Evolutionary conservation across 2,329 filamentous ascomycete genomes (phyloP).

Genomic region (Calonectria naviculata): DNA sequence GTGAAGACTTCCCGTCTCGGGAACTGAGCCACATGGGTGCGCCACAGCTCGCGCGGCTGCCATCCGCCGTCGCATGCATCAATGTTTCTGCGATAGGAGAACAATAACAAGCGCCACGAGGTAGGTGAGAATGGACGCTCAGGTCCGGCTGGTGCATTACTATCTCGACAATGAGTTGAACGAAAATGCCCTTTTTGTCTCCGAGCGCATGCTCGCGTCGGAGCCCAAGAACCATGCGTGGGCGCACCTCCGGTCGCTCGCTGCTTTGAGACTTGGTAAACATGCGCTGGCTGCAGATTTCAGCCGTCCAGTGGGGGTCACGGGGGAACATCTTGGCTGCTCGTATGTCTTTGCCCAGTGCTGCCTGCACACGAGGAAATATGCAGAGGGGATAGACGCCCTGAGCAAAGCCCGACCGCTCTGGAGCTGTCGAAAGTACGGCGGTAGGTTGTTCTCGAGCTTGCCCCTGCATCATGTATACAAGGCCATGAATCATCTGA

Average conservation of each 20-base stretch:
- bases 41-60: constrained; percentile 11
- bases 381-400: constrained; percentile 26
- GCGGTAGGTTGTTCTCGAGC: constrained; percentile 4
- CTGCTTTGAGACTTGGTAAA: constrained; percentile 27
- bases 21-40: constrained; percentile 13
- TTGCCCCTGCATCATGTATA: constrained; percentile 4
- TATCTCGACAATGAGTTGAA: constrained; percentile 25
- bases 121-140: constrained; percentile 8
- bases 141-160: constrained; percentile 19
- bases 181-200: constrained; percentile 22
- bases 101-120: constrained; percentile 1
- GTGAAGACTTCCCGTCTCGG: background rate
- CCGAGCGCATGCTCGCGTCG: constrained; percentile 20
- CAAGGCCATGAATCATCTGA: constrained; percentile 1
- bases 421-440: constrained; percentile 8
- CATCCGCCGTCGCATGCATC: background rate
- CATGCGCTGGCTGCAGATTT: constrained; percentile 15
- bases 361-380: constrained; percentile 25
- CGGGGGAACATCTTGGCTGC: constrained; percentile 28
- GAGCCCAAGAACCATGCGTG: constrained; percentile 26
- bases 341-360: constrained; percentile 29
- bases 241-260: constrained; percentile 30
- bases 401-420: constrained; percentile 24
- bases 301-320: constrained; percentile 10
- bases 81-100: constrained; percentile 1